Percentiles rank a stretch among this genome's conserved stretches.
phyloP scores from a whole-genome alignment of 371 early-diverging fungal genomes.

The Mucor piriformis region DNA sequence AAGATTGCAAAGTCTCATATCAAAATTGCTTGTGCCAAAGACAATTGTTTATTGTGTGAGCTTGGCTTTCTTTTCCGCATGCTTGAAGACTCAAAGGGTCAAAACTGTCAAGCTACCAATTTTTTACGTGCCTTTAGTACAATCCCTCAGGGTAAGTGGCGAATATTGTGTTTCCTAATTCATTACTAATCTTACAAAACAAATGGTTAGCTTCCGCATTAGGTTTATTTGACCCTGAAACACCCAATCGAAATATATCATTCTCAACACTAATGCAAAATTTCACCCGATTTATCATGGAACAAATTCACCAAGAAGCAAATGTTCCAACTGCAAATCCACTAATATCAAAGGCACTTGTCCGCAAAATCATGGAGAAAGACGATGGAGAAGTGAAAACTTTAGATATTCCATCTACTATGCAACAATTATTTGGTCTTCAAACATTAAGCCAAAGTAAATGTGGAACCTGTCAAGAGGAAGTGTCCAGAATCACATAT shows the following conservation, averaged over 20 bases:
- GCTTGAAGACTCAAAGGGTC: slow-evolving; percentile 87
- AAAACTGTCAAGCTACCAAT: slow-evolving; percentile 94
- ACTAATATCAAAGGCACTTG: slow-evolving; percentile 31
- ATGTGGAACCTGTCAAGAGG: slow-evolving; percentile 67
- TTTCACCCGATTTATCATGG: slow-evolving; percentile 87
- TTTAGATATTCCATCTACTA: slow-evolving; percentile 47
- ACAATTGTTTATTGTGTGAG: slow-evolving; percentile 87
- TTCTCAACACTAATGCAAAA: slow-evolving; percentile 82
- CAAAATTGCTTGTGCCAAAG: slow-evolving; percentile 65
- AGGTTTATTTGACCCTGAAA: slow-evolving; percentile 85
- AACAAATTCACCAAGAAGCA: slow-evolving; percentile 83
- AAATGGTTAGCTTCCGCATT: slow-evolving; percentile 66
- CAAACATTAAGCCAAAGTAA: slow-evolving; percentile 62
- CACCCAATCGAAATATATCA: slow-evolving; percentile 57
- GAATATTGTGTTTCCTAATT: neutral
- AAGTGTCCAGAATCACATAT: slow-evolving; percentile 61
- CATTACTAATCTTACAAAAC: neutral
- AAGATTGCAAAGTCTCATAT: slow-evolving; percentile 77
- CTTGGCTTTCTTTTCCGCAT: slow-evolving; percentile 90
- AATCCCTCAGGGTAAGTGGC: slow-evolving; percentile 73
- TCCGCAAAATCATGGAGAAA: slow-evolving; percentile 9
- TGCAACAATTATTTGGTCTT: slow-evolving; percentile 78
- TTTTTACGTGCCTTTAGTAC: slow-evolving; percentile 83
- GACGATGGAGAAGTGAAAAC: slow-evolving; percentile 1
- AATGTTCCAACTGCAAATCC: slow-evolving; percentile 38